Evolutionary conservation across 2,329 filamentous ascomycete species (phyloP), one percentile per base, ranked within the genome.

Genomic region (Aspergillus flavus): DNA sequence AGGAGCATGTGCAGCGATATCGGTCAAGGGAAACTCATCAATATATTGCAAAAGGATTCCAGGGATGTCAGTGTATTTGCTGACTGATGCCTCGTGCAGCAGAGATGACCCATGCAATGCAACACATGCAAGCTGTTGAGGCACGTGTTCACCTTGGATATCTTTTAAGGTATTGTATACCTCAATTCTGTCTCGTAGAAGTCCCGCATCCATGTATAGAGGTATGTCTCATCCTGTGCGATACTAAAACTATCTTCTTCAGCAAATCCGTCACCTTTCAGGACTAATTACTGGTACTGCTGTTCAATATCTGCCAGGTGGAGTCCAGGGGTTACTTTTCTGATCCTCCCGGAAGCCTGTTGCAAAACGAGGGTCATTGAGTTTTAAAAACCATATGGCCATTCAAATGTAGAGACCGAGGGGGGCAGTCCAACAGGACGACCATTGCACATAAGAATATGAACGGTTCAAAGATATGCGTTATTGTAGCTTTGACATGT

Each of bases 331-430:
- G 1, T 41, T 16, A 36, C 58, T 48, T 30, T 66, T 61, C 21
- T 61, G 46, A 14, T 68, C 55, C 48, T 69, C 7, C 34, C 63
- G 39, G 16, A 66, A 48, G 34, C 57, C 43, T 3, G 61, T 46
- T 39, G 66, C 67, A 64, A 70, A 69, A 0, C 67, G 67, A 28
- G 66, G 57, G 30, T 68, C 68, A 55, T 63, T 69, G 39, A 69
- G 58, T 39, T 70, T 70, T 54, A 70, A 71, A 58, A 6, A 66
- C 46, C 61, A 67, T 63, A 4, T 62, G 46, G n/a, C 58, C 62
- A 30, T 66, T 45, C 6, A 50, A 50, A 7, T 16, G 43, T 30
- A 61, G 61, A 36, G 5, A 21, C 14, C 46, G 26, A 48, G 9
- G 7, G 14, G 64, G 46, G 23, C 30, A 52, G 14, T 61, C 52